Evolutionary conservation across 371 early-diverging fungal genomes (phyloP).

Genomic region (Syncephalis plumigaleata): DNA sequence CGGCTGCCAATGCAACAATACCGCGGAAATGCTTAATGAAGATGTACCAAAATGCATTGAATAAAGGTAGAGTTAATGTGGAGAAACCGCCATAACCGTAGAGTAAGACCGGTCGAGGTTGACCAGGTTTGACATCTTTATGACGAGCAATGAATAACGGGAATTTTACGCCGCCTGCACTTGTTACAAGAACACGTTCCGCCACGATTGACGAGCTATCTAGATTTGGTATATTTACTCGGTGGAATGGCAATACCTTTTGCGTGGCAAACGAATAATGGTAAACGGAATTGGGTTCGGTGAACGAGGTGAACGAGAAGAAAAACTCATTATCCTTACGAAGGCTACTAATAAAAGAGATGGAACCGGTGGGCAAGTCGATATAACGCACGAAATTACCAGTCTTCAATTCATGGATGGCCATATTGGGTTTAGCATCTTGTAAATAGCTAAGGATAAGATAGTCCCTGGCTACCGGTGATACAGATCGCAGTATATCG

Average conservation of each 20-base stretch:
- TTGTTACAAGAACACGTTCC: slow-evolving; percentile 33
- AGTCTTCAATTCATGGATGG: slow-evolving; percentile 11
- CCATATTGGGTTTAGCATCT: slow-evolving; percentile 25
- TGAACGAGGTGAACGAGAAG: slow-evolving; percentile 24
- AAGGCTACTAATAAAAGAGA: slow-evolving; percentile 6
- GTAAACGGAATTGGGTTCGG: slow-evolving; percentile 32
- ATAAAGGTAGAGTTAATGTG: slow-evolving; percentile 25
- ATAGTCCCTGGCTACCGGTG: slow-evolving; percentile 26
- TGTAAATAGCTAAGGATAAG: slow-evolving; percentile 31
- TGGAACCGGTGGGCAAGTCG: slow-evolving; percentile 13
- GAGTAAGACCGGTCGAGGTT: slow-evolving; percentile 28
- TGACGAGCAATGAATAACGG: slow-evolving; percentile 36
- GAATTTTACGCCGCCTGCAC: slow-evolving; percentile 37
- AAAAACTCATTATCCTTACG: slow-evolving; percentile 18
- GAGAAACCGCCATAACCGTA: slow-evolving; percentile 52
- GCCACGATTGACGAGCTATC: slow-evolving; percentile 20
- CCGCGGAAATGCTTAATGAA: slow-evolving; percentile 26
- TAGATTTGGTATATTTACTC: slow-evolving; percentile 21
- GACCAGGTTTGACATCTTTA: slow-evolving; percentile 16
- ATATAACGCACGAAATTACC: slow-evolving; percentile 9
- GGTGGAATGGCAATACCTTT: slow-evolving; percentile 12
- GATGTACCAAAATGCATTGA: slow-evolving; percentile 16
- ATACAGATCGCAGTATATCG: slow-evolving; percentile 18
- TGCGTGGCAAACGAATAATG: slow-evolving; percentile 15
- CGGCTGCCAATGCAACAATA: slow-evolving; percentile 15